phyloP scores from a whole-genome alignment of 2,329 filamentous ascomycete species.

The Epichloe bromicola region DNA sequence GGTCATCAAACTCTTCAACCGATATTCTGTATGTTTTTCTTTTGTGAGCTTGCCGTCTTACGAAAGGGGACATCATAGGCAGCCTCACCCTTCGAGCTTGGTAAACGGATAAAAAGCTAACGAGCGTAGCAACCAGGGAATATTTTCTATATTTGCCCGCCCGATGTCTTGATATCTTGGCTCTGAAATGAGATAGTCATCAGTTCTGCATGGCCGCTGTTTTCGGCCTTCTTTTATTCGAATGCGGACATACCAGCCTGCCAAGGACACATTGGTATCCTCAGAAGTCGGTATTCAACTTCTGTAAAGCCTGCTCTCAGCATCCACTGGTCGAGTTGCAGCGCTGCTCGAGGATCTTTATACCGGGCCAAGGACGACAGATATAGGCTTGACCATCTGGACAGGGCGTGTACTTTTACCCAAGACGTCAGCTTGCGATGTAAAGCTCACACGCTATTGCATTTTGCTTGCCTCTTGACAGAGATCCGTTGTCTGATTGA shows the following conservation, averaged over 20 bases:
- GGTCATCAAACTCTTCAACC: constrained; percentile 40
- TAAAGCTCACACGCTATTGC: neutral
- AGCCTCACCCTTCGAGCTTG: constrained; percentile 32
- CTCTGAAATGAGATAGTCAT: constrained; percentile 22
- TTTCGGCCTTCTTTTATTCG: neutral
- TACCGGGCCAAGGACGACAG: constrained; percentile 45
- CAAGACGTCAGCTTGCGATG: constrained; percentile 3
- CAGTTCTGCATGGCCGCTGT: neutral
- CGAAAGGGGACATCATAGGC: neutral
- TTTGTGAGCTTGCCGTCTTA: neutral
- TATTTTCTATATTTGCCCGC: constrained; percentile 37
- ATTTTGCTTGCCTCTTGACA: constrained; percentile 42
- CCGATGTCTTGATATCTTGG: constrained; percentile 40
- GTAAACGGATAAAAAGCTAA: constrained; percentile 44
- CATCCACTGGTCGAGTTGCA: constrained; percentile 47
- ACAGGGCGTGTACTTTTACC: constrained; percentile 46
- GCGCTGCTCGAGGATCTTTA: constrained; percentile 54
- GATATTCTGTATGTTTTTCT: constrained; percentile 32
- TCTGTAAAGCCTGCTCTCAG: constrained; percentile 52
- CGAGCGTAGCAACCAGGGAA: constrained; percentile 40
- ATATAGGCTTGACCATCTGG: constrained; percentile 54
- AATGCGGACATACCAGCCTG: constrained; percentile 38
- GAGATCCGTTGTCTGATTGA: constrained; percentile 73
- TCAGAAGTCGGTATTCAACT: constrained; percentile 52
- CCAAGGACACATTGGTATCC: constrained; percentile 58